Evolutionary conservation across 1,284 basidiomycete genomes (phyloP).

Genomic region (Bondarzewia mesenterica): DNA sequence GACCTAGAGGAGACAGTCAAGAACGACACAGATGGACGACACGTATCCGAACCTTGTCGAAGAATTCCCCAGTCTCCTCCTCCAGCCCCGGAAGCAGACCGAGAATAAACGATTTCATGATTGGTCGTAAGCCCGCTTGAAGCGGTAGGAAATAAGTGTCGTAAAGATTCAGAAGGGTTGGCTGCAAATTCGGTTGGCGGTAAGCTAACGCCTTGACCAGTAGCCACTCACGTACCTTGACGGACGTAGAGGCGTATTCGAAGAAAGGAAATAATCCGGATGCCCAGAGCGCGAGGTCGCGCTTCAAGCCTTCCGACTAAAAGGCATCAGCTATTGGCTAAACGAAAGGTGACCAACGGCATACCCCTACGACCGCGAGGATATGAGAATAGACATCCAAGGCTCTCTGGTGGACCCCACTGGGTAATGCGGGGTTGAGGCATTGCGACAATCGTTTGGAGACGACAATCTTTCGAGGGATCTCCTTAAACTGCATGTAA

Average conservation of each 20-base stretch:
- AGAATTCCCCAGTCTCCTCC: constrained; percentile 94
- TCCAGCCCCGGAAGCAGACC: constrained; percentile 91
- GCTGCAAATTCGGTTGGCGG: constrained; percentile 34
- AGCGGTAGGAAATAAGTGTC: constrained; percentile 89
- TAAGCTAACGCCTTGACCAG: neutral
- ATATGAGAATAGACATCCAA: constrained; percentile 95
- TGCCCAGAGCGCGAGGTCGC: constrained; percentile 91
- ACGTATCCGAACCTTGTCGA: constrained; percentile 67
- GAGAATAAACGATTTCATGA: constrained; percentile 91
- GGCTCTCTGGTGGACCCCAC: constrained; percentile 94
- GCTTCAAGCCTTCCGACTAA: constrained; percentile 80
- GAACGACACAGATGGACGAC: neutral
- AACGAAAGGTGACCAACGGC: constrained; percentile 20
- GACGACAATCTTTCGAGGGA: constrained; percentile 91
- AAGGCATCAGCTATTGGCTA: neutral
- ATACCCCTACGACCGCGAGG: constrained; percentile 80
- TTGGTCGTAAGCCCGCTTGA: constrained; percentile 73
- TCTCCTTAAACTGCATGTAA: constrained; percentile 88
- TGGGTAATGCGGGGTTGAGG: constrained; percentile 92
- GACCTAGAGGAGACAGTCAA: constrained; percentile 42
- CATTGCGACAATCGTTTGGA: constrained; percentile 95
- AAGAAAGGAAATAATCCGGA: constrained; percentile 98
- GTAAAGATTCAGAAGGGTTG: constrained; percentile 79
- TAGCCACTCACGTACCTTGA: constrained; percentile 49
- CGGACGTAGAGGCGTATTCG: constrained; percentile 93